phyloP scores from a whole-genome alignment of 2,329 filamentous ascomycete genomes.

The Ambrosiella beaveri region DNA sequence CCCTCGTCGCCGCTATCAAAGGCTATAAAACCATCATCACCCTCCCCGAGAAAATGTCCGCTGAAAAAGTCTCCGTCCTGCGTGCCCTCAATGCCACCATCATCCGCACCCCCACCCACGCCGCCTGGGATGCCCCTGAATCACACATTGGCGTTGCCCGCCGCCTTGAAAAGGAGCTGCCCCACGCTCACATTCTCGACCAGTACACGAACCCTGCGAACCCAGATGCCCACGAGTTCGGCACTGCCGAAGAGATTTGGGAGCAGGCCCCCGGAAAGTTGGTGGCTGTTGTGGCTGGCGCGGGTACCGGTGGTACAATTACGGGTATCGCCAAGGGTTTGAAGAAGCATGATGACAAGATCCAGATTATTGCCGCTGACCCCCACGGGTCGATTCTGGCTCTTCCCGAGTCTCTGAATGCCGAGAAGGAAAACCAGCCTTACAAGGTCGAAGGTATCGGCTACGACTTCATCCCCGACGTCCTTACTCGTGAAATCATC shows the following conservation, averaged over 20 bases:
- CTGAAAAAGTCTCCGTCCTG: slow-evolving; percentile 91
- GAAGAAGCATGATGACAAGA: slow-evolving; percentile 65
- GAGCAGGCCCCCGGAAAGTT: slow-evolving; percentile 70
- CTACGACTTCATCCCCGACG: slow-evolving; percentile 95
- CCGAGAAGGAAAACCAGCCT: slow-evolving; percentile 59
- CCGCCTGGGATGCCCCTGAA: slow-evolving; percentile 85
- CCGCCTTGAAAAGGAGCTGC: slow-evolving; percentile 82
- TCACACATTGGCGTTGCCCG: slow-evolving; percentile 91
- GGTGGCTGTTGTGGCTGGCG: slow-evolving; percentile 72
- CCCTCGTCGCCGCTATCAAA: slow-evolving; percentile 86
- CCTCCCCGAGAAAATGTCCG: slow-evolving; percentile 97
- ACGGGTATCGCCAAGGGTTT: slow-evolving; percentile 74
- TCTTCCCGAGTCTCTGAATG: slow-evolving; percentile 61
- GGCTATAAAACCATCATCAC: slow-evolving; percentile 98
- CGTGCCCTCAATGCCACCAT: slow-evolving; percentile 91
- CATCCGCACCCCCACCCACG: slow-evolving; percentile 90
- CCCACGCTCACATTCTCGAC: slow-evolving; percentile 91
- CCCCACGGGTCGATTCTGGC: slow-evolving; percentile 85
- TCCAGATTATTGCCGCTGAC: slow-evolving; percentile 86
- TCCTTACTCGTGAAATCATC: slow-evolving; percentile 62
- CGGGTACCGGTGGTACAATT: slow-evolving; percentile 89
- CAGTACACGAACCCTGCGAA: slow-evolving; percentile 90
- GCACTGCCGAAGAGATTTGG: slow-evolving; percentile 95
- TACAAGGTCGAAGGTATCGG: slow-evolving; percentile 99
- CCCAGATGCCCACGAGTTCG: slow-evolving; percentile 79